Evolutionary conservation across 2,329 filamentous ascomycete species (phyloP).

Genomic region (Ceratocystis papillata): DNA sequence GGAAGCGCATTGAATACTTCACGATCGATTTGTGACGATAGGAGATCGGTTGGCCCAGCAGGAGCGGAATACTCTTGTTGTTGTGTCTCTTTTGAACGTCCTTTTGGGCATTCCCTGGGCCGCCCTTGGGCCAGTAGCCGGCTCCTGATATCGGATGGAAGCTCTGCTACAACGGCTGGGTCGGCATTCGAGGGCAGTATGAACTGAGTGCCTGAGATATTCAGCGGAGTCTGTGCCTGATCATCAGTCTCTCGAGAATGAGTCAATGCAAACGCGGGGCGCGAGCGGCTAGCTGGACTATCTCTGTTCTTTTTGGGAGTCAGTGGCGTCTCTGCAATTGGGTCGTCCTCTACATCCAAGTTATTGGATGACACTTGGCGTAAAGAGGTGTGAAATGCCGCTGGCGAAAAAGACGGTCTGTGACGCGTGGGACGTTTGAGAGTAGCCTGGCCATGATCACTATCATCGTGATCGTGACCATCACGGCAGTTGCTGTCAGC

Average conservation of each 20-base stretch:
- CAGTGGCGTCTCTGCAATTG: conserved; percentile 15
- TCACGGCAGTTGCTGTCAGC: conserved; percentile 26
- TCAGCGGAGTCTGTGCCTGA: conserved; percentile 57
- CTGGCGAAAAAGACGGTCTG: neutral
- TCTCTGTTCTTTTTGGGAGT: conserved; percentile 12
- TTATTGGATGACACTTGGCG: conserved; percentile 24
- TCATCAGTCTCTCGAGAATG: conserved; percentile 40
- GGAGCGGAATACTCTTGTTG: neutral
- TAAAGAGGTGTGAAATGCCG: neutral
- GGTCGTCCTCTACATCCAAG: conserved; percentile 17
- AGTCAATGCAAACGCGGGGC: conserved; percentile 44
- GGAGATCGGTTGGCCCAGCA: conserved; percentile 35
- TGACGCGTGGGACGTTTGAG: neutral
- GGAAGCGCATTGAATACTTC: conserved; percentile 77
- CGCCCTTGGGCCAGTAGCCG: conserved; percentile 54
- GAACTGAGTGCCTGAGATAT: conserved; percentile 81
- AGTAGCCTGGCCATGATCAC: neutral
- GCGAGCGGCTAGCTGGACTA: conserved; percentile 26
- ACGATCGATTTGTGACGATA: conserved; percentile 72
- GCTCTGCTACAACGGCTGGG: conserved; percentile 65
- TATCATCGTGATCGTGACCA: conserved; percentile 10
- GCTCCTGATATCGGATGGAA: conserved; percentile 72
- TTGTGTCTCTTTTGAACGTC: neutral
- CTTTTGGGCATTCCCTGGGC: neutral
- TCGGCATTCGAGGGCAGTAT: conserved; percentile 78